phyloP scores from a whole-genome alignment of 306 rosid genomes.

The Citrullus amarus region DNA sequence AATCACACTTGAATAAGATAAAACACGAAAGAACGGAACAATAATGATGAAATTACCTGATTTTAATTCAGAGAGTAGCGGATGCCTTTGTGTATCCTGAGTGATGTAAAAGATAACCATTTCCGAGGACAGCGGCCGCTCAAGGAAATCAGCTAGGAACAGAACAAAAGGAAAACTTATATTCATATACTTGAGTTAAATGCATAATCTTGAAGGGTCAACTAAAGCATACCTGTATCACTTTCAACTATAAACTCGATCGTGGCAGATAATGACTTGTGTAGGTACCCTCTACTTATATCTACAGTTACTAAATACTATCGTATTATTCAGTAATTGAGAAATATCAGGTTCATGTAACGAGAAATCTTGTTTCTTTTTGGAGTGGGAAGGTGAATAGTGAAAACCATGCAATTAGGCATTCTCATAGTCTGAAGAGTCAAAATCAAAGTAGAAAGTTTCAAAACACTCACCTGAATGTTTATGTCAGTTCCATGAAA shows the following conservation, averaged over 20 bases:
- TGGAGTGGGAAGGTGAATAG: background rate
- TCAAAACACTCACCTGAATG: constrained; percentile 54
- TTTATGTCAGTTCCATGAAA: constrained; percentile 81
- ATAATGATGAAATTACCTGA: constrained; percentile 39
- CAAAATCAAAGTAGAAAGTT: background rate
- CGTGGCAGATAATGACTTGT: constrained; percentile 71
- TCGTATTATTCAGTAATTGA: constrained; percentile 30
- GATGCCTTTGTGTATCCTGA: constrained; percentile 94
- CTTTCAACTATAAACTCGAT: constrained; percentile 75
- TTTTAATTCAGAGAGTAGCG: constrained; percentile 75
- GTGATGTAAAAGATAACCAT: constrained; percentile 79
- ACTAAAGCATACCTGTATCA: constrained; percentile 44
- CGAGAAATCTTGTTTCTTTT: background rate
- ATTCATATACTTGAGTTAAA: background rate
- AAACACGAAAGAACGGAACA: background rate
- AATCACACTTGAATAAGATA: constrained; percentile 1
- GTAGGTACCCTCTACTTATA: constrained; percentile 70
- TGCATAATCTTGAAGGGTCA: background rate
- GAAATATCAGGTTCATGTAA: constrained; percentile 2
- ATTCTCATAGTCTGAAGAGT: background rate
- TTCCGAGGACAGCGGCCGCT: constrained; percentile 64
- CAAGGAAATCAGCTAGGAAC: constrained; percentile 51
- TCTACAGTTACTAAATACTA: constrained; percentile 78
- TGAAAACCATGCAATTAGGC: background rate
- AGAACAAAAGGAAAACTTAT: constrained; percentile 3